Evolutionary conservation across 1,284 basidiomycete genomes (phyloP), one percentile per base, ranked within the genome.

Genomic region (Mycosarcoma mackinlayi): DNA sequence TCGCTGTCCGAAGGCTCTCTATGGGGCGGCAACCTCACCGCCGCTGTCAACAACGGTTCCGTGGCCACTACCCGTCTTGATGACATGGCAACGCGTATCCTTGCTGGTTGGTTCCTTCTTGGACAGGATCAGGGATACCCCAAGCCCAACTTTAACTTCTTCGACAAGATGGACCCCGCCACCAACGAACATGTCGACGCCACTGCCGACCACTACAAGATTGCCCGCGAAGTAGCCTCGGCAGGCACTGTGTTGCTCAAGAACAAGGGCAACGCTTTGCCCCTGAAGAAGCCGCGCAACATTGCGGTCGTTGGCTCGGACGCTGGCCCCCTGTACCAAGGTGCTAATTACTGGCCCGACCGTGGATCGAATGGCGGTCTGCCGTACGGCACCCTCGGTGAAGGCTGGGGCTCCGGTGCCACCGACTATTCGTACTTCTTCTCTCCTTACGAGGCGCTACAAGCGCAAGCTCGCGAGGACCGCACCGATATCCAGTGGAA

Each of bases 231-330:
- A 78, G 88, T 93, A 28, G 92, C 90, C n/a, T 86, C 86, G 0
- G 88, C 89, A 0, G 89, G 88, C 0, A 89, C 88, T 1, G 88
- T 92, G 7, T 84, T 93, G 23, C 85, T 92, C 47, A 92, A 92
- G 85, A 92, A 92, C 80, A 46, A 35, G n/a, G 50, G 65, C 35
- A 19, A 59, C 13, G 53, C 76, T 10, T 60, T 78, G 11, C 76
- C 76, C 6, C 66, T 77, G 39, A 44, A 47, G 25, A 67, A 70
- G 48, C 72, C 74, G 1, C 47, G 54, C 39, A 75, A 66, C 40
- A 53, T 78, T 45, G 72, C 75, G 4, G 50, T 78, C 6, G 63
- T 80, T 31, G 78, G 78, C 14, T 63, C 65, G 1, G 91, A 92
- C 79, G 88, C 91, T 14, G 90, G 88, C 2, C 90, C 91, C 0